Evolutionary conservation across 2,329 filamentous ascomycete species (phyloP).

Genomic region (Chaetomiaceae sp.): DNA sequence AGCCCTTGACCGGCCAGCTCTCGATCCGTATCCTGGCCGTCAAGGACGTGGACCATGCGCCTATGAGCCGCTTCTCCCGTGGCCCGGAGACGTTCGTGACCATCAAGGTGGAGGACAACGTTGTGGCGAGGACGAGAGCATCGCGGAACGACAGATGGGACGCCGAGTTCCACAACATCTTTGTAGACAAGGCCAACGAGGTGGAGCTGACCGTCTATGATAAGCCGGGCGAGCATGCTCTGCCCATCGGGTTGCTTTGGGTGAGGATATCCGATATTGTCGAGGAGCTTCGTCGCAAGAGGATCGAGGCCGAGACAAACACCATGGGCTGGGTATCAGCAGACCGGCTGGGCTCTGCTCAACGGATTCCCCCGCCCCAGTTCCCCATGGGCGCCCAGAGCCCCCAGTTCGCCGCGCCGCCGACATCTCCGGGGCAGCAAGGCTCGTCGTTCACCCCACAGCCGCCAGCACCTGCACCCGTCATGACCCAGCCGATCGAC

Average conservation of each 20-base stretch:
- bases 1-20: conserved; percentile 89
- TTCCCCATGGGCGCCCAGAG: conserved; percentile 54
- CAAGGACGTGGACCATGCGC: conserved; percentile 90
- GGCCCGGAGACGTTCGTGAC: conserved; percentile 94
- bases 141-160: conserved; percentile 88
- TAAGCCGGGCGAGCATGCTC: conserved; percentile 82
- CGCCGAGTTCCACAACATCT: conserved; percentile 83
- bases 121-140: conserved; percentile 81
- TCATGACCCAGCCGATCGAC: conserved; percentile 65
- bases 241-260: conserved; percentile 94
- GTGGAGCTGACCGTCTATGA: conserved; percentile 98
- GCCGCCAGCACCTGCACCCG: conserved; percentile 37
- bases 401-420: conserved; percentile 42
- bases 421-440: conserved; percentile 38
- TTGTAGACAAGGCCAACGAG: conserved; percentile 98
- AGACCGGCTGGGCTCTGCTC: conserved; percentile 75
- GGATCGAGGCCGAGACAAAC: conserved; percentile 93
- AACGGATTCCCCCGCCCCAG: conserved; percentile 46
- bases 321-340: conserved; percentile 95
- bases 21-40: conserved; percentile 83
- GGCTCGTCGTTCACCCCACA: conserved; percentile 23
- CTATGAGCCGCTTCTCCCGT: conserved; percentile 76
- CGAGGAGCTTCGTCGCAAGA: conserved; percentile 95
- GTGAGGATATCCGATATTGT: conserved; percentile 94
- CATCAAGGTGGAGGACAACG: conserved; percentile 92